Percentiles rank a stretch among this genome's conserved stretches.
These are phyloP conservation scores for Phoenix dactylifera DNA, from an alignment of 176 grass and related monocot species.

Conservation along the genomic window DNA sequence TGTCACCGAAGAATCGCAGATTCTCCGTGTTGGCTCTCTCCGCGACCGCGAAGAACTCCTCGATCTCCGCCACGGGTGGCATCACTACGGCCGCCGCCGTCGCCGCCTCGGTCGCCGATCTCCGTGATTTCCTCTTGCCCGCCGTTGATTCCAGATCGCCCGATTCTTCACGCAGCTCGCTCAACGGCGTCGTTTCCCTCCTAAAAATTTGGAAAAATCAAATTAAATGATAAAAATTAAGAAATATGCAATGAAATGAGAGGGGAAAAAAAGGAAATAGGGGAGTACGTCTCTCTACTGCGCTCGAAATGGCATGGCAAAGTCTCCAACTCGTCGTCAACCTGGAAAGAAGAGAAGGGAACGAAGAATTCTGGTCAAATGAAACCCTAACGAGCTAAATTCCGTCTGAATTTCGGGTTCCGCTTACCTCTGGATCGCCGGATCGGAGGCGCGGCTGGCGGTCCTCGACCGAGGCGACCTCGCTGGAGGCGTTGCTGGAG, in stretches of 20 bases:
- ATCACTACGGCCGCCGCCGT: background rate
- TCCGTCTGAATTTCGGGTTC: background rate
- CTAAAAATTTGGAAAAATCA: background rate
- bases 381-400: background rate
- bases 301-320: background rate
- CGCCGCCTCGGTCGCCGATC: background rate
- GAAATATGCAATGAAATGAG: too few relatives aligned
- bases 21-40: slow-evolving; percentile 10
- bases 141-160: slow-evolving; percentile 2
- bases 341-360: background rate
- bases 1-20: slow-evolving; percentile 1
- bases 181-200: slow-evolving; percentile 1
- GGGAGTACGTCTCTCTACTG: background rate
- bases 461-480: background rate
- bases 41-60: slow-evolving; percentile 12
- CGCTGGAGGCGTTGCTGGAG: slow-evolving; percentile 13
- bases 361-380: background rate
- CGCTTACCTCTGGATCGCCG: background rate
- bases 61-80: slow-evolving; percentile 11
- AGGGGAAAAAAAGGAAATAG: background rate
- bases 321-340: slow-evolving; percentile 1
- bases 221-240: background rate
- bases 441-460: too few relatives aligned
- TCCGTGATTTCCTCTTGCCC: background rate
- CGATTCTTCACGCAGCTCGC: background rate